These are phyloP conservation scores for Tetrapyrgos nigripes DNA, from an alignment of 1,284 basidiomycete species.

Conservation along the genomic window DNA sequence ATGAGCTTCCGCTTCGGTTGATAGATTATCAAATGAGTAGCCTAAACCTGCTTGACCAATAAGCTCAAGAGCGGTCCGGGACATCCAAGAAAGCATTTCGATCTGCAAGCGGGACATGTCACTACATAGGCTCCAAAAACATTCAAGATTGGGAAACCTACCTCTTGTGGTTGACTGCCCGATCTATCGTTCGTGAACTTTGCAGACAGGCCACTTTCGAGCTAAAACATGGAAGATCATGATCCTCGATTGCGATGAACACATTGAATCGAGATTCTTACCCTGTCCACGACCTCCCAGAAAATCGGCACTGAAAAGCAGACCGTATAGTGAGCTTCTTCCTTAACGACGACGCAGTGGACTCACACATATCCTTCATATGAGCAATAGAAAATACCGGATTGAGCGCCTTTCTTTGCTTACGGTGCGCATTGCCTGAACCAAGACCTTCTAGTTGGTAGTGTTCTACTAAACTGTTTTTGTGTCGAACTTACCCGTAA, in stretches of 20 bases:
- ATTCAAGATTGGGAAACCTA: background rate
- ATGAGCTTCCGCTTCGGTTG: conserved; percentile 27
- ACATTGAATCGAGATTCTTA: background rate
- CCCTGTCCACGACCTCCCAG: conserved; percentile 10
- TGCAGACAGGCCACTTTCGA: background rate
- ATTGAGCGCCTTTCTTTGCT: conserved; percentile 16
- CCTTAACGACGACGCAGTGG: background rate
- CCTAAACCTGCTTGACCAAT: conserved; percentile 40
- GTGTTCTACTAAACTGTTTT: background rate
- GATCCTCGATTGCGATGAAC: no score
- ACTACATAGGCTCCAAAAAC: background rate
- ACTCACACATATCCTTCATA: conserved; percentile 12
- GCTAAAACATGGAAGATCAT: background rate
- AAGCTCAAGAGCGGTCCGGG: conserved; percentile 28
- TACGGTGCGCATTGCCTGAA: conserved; percentile 12
- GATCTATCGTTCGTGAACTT: conserved; percentile 1
- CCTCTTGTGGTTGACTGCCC: conserved; percentile 4
- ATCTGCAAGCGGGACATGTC: background rate
- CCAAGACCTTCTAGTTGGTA: background rate
- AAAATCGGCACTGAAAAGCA: conserved; percentile 10
- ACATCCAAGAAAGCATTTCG: conserved; percentile 19
- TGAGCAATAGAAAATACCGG: conserved; percentile 16
- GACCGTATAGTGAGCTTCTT: background rate
- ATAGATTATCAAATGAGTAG: conserved; percentile 45
- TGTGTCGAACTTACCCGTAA: background rate